These are phyloP conservation scores for Fistulinella prunicolor DNA, from an alignment of 768 basidiomycete species.

Conservation along the genomic window DNA sequence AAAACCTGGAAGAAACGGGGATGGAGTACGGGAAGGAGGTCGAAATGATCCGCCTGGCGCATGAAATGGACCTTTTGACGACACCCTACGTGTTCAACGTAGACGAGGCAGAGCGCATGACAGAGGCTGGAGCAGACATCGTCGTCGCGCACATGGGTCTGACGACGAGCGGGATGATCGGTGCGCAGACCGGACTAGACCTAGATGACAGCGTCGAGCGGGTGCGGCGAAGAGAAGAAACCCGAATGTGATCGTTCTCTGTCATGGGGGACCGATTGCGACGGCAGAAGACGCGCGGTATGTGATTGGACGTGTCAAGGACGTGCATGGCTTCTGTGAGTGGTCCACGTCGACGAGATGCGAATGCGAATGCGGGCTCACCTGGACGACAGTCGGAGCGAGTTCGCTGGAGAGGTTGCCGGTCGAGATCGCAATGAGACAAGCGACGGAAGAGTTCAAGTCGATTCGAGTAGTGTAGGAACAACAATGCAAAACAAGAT, in stretches of 20 bases:
- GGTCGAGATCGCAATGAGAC: no score
- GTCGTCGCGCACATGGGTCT: no score
- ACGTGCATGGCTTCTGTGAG: constrained; percentile 27
- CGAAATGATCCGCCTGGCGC: no score
- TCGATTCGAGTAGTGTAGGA: not conserved
- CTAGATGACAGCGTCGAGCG: constrained; percentile 24
- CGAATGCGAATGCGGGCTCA: no score
- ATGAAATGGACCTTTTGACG: constrained; percentile 20
- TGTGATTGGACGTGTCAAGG: constrained; percentile 16
- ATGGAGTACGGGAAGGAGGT: constrained; percentile 32
- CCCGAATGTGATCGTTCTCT: no score
- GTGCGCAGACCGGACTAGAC: constrained; percentile 21
- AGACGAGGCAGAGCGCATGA: constrained; percentile 26
- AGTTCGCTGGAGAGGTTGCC: no score
- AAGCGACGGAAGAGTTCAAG: no score
- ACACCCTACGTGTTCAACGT: constrained; percentile 28
- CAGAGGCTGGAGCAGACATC: constrained; percentile 25
- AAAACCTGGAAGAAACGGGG: no score
- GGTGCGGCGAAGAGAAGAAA: constrained; percentile 19
- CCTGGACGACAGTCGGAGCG: no score
- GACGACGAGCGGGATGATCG: constrained; percentile 28
- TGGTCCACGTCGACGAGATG: no score
- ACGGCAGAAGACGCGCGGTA: constrained; percentile 19
- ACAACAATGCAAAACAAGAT: constrained; percentile 36
- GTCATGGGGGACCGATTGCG: no score